Conservation (phyloP, 768 basidiomycete species). For the Gymnopilus junonius region DNA sequence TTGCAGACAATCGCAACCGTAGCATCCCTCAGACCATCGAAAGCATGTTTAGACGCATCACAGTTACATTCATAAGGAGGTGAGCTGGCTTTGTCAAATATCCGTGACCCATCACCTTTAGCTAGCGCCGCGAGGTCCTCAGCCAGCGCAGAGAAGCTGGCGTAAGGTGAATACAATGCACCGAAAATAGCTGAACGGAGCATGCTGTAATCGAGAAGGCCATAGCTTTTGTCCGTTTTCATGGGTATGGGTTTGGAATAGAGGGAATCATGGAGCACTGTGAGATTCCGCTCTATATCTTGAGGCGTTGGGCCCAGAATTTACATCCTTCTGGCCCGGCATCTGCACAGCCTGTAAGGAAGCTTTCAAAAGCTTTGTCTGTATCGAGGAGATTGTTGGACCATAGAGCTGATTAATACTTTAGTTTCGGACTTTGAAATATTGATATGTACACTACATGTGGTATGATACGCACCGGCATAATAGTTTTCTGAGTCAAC, state of each 20-base stretch:
- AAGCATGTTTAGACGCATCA: background rate
- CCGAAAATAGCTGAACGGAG: slow-evolving; percentile 33
- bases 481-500: slow-evolving; percentile 43
- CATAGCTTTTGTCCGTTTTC: slow-evolving; percentile 29
- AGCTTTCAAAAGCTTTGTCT: slow-evolving; percentile 36
- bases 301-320: slow-evolving; percentile 40
- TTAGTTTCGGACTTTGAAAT: background rate
- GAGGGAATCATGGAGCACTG: slow-evolving; percentile 34
- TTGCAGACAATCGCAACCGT: slow-evolving; percentile 37
- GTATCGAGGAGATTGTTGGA: slow-evolving; percentile 41
- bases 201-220: slow-evolving; percentile 37
- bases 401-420: slow-evolving; percentile 31
- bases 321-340: slow-evolving; percentile 41
- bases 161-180: background rate
- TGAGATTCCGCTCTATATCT: slow-evolving; percentile 38
- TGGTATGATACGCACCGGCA: slow-evolving; percentile 33
- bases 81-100: slow-evolving; percentile 18
- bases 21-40: slow-evolving; percentile 26
- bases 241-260: slow-evolving; percentile 37
- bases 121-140: slow-evolving; percentile 35
- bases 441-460: background rate
- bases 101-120: slow-evolving; percentile 29
- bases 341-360: slow-evolving; percentile 39
- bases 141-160: slow-evolving; percentile 35
- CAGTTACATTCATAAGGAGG: background rate